Evolutionary conservation across 1,284 basidiomycete species (phyloP).

Genomic region (Sporisorium exsertum): DNA sequence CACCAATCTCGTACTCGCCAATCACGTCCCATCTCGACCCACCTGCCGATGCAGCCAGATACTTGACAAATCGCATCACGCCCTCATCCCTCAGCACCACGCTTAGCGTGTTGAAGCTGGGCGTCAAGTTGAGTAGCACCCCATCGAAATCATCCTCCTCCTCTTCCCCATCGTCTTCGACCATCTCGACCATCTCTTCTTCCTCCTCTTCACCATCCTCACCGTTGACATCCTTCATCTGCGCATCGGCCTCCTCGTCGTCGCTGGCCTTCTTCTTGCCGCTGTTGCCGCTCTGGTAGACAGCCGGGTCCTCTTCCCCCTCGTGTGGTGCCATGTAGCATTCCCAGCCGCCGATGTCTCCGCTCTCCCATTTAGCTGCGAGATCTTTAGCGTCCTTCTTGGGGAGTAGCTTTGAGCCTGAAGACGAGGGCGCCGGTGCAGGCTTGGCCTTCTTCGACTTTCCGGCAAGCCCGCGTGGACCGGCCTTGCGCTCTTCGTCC

Average conservation of each 20-base stretch:
- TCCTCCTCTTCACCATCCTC: conserved; percentile 70
- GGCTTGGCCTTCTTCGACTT: conserved; percentile 52
- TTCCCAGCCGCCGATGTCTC: conserved; percentile 94
- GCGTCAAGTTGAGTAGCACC: conserved; percentile 87
- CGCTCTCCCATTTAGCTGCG: conserved; percentile 76
- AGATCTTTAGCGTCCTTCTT: conserved; percentile 61
- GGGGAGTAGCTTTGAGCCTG: conserved; percentile 27
- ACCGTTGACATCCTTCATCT: conserved; percentile 64
- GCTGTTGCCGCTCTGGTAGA: conserved; percentile 77
- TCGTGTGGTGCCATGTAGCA: conserved; percentile 95
- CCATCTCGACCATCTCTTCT: conserved; percentile 64
- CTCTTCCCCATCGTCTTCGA: conserved; percentile 69
- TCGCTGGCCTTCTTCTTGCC: conserved; percentile 58
- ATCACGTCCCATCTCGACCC: conserved; percentile 67
- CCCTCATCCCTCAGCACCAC: conserved; percentile 91
- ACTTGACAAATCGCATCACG: conserved; percentile 76
- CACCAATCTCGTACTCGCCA: conserved; percentile 65
- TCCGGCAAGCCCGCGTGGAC: conserved; percentile 66
- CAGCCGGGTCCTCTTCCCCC: conserved; percentile 82
- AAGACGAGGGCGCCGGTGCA: conserved; percentile 3
- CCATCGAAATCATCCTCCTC: conserved; percentile 79
- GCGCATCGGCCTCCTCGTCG: conserved; percentile 40
- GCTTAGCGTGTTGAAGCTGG: conserved; percentile 88
- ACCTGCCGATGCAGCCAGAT: conserved; percentile 62
- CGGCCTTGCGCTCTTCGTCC: conserved; percentile 52